phyloP scores from a whole-genome alignment of 805 yeast species.

The Suhomyces vadensis region DNA sequence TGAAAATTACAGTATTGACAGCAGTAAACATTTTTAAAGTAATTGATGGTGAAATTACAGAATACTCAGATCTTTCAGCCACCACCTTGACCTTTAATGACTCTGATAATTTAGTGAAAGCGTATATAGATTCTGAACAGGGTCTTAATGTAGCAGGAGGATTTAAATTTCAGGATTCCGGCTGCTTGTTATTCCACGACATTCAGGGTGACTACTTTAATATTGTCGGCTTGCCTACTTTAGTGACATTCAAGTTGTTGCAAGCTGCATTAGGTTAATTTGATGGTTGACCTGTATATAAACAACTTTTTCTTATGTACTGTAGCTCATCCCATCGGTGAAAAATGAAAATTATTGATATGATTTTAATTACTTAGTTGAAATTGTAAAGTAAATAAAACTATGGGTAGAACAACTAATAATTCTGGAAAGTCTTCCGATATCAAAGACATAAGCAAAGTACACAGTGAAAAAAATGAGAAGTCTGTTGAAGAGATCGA shows the following conservation, averaged over 20 bases:
- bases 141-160: conserved; percentile 91
- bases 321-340: conserved; percentile 11
- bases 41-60: conserved; percentile 8
- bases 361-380: too few relatives aligned
- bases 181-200: conserved; percentile 60
- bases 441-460: too few relatives aligned
- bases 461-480: conserved; percentile 21
- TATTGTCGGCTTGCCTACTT: conserved; percentile 84
- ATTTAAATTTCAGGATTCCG: conserved; percentile 75
- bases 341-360: conserved; percentile 1
- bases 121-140: conserved; percentile 70
- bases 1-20: conserved; percentile 33
- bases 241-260: conserved; percentile 51
- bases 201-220: conserved; percentile 83
- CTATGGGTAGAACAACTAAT: conserved; percentile 8
- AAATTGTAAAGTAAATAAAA: not conserved
- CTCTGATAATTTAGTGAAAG: conserved; percentile 55
- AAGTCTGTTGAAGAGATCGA: conserved; percentile 24
- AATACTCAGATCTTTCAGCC: conserved; percentile 24
- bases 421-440: conserved; percentile 6
- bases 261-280: conserved; percentile 18
- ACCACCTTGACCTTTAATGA: conserved; percentile 51
- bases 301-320: not conserved
- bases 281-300: conserved; percentile 5
- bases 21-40: conserved; percentile 30